These are phyloP conservation scores for Vitis rupestris DNA, from an alignment of 164 flowering plant genomes.

Conservation along the genomic window DNA sequence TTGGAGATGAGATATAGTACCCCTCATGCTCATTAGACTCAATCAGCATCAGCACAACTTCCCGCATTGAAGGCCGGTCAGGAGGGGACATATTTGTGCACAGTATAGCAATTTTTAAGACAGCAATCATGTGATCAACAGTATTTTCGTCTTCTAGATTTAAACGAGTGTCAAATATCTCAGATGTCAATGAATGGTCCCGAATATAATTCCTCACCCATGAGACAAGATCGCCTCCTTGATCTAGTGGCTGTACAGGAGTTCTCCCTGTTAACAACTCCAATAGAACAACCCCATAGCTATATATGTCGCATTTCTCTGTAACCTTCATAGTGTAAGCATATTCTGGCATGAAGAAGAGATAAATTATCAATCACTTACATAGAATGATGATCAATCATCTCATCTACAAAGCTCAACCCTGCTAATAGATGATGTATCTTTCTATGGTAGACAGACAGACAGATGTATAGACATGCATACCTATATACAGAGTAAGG, in stretches of 20 bases:
- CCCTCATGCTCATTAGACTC: slow-evolving; percentile 57
- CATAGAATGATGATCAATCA: background rate
- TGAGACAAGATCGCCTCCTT: slow-evolving; percentile 90
- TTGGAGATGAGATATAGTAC: slow-evolving; percentile 27
- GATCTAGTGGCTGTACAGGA: slow-evolving; percentile 88
- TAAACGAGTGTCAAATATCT: slow-evolving; percentile 67
- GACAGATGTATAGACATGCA: background rate
- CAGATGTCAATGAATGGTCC: slow-evolving; percentile 50
- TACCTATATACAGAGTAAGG: no score
- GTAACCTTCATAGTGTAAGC: slow-evolving; percentile 98
- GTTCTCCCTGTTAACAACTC: slow-evolving; percentile 89
- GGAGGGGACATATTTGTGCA: slow-evolving; percentile 77
- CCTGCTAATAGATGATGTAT: background rate
- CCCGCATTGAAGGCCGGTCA: slow-evolving; percentile 93
- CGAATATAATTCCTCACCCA: slow-evolving; percentile 64
- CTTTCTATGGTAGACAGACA: background rate
- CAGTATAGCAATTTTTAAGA: slow-evolving; percentile 72
- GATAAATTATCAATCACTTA: background rate
- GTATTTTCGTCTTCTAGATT: slow-evolving; percentile 39
- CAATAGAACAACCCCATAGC: slow-evolving; percentile 93
- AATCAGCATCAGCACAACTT: slow-evolving; percentile 79
- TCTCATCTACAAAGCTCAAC: background rate
- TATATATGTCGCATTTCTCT: slow-evolving; percentile 90
- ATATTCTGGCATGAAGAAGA: slow-evolving; percentile 59
- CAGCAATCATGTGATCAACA: slow-evolving; percentile 71